Conservation (phyloP, 2,329 filamentous ascomycete genomes). For the Raffaelea arxii region DNA sequence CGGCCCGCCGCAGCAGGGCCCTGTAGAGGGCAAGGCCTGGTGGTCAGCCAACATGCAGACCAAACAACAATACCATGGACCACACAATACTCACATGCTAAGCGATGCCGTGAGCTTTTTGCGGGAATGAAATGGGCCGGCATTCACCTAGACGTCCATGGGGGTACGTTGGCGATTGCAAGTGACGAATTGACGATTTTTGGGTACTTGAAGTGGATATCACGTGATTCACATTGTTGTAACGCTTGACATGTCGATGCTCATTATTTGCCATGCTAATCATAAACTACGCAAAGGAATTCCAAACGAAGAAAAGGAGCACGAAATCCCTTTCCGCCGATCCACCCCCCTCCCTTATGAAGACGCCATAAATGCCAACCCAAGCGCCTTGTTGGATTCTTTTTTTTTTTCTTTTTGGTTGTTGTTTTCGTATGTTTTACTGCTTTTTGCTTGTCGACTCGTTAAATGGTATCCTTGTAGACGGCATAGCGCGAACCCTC, state of each 20-base stretch:
- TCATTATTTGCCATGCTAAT: too few relatives aligned
- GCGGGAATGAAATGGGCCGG: constrained; percentile 34
- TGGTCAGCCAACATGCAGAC: background rate
- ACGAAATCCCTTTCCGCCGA: background rate
- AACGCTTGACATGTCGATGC: too few relatives aligned
- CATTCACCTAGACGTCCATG: constrained; percentile 28
- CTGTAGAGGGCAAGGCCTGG: constrained; percentile 63
- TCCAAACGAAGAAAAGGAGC: too few relatives aligned
- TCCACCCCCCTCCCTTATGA: background rate
- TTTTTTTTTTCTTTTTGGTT: background rate
- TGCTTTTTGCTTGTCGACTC: background rate
- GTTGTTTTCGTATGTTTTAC: background rate
- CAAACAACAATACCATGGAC: background rate
- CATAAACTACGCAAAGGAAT: too few relatives aligned
- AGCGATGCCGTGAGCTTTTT: constrained; percentile 41
- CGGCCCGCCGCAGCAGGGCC: constrained; percentile 52
- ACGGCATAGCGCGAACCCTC: constrained; percentile 56
- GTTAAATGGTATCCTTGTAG: constrained; percentile 18
- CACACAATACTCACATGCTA: constrained; percentile 30
- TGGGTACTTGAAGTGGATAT: too few relatives aligned
- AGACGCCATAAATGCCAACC: too few relatives aligned
- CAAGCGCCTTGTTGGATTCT: background rate
- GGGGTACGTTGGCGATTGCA: too few relatives aligned
- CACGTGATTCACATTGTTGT: too few relatives aligned
- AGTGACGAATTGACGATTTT: too few relatives aligned